Evolutionary conservation across 2,329 filamentous ascomycete species (phyloP), one percentile per base, ranked within the genome.

Genomic region (Phoma sp.): DNA sequence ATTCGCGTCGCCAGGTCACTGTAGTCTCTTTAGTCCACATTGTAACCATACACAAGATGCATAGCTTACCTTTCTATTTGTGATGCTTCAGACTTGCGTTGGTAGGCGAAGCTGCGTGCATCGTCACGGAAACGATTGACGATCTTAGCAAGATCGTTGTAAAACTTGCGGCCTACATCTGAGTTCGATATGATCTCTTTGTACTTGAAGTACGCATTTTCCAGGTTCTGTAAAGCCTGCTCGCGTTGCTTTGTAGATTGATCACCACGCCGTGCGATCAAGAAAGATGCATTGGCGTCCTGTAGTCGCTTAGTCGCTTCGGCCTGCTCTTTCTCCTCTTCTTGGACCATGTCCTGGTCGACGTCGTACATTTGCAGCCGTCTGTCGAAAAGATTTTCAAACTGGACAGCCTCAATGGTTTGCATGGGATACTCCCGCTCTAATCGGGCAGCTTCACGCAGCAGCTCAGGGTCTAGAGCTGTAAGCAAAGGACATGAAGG

Each of bases 181-280:
- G 97, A 82, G 69, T 98, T 96, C 61, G 86, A 90, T 52, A 96
- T 86, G 52, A 98, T 91, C 73, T 99, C 93, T 77, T 96, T 96
- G 79, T 98, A 98, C 76, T 93, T 96, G 75, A 92, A 87, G 72
- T 96, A 98, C 0, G 91, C 93, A 60, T 90, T 92, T 73, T 98
- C 93, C 8, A 99, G 80, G 58, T 84, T 86, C 75, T 99, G 95
- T 43, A 99, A 77, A 0, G 91, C 92, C 62, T 89, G 84, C 72
- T 98, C 93, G 11, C 95, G 86, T 69, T 96, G 92, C 56, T 82
- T 83, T 2, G 82, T 84, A 5, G 84, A 85, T 0, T 82, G 81
- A 60, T 91, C 89, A 3, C 87, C 86, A 35, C 81, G 83, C 47
- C 87, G 85, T 60, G 90, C 90, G 18, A 83, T 80, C 58, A 89